Conservation (phyloP, 2,329 filamentous ascomycete genomes). For the Sphaerulina populicola region DNA sequence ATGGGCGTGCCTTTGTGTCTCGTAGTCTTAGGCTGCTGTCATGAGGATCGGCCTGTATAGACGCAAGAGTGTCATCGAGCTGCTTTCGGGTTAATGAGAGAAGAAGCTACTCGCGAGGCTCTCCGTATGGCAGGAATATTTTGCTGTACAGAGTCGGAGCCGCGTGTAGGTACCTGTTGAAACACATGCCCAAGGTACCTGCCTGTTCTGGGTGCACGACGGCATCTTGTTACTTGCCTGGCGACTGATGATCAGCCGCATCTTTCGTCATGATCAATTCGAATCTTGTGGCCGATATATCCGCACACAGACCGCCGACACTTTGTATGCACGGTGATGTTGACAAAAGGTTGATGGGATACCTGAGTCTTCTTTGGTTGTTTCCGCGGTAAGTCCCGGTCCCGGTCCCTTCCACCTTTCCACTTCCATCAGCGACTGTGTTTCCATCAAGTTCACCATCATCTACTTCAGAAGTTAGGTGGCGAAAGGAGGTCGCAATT, state of each 20-base stretch:
- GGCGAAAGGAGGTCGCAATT: no score
- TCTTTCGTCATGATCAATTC: neutral
- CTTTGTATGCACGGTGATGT: neutral
- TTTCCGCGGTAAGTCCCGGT: no score
- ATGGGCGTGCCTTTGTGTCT: neutral
- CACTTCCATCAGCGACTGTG: no score
- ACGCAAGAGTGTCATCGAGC: neutral
- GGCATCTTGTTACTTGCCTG: neutral
- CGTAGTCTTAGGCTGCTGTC: neutral
- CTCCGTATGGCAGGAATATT: neutral
- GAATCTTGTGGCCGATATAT: neutral
- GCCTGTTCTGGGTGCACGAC: neutral
- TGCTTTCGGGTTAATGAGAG: neutral
- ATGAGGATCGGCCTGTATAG: neutral
- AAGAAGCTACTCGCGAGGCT: neutral
- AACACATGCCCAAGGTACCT: neutral
- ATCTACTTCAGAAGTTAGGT: no score
- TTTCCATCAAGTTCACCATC: no score
- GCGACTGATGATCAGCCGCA: neutral
- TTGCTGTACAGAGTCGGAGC: neutral
- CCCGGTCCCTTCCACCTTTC: no score
- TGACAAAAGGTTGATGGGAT: neutral
- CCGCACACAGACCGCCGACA: neutral
- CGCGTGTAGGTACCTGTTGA: neutral
- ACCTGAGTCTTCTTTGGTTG: no score